These are phyloP conservation scores for Boletus subparvulus DNA, from an alignment of 768 basidiomycete species.

Conservation along the genomic window DNA sequence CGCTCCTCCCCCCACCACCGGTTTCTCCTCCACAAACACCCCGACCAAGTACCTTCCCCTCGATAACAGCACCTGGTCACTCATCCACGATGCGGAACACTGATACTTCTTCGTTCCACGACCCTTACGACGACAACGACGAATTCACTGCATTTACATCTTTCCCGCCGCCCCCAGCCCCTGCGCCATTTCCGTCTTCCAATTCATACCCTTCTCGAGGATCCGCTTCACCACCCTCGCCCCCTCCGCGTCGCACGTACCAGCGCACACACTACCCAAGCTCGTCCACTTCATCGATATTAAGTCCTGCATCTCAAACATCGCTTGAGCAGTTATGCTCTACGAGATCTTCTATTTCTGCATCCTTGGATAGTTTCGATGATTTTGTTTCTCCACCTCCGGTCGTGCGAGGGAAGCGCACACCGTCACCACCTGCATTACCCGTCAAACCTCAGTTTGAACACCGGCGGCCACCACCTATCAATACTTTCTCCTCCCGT, in stretches of 20 bases:
- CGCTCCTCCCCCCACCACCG: conserved; percentile 33
- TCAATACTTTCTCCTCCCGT: conserved; percentile 16
- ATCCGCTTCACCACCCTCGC: conserved; percentile 28
- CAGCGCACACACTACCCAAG: conserved; percentile 22
- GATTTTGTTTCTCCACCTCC: conserved; percentile 42
- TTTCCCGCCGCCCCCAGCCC: conserved; percentile 23
- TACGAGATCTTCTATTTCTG: conserved; percentile 23
- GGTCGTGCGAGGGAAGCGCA: conserved; percentile 26
- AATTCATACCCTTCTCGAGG: conserved; percentile 11
- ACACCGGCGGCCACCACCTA: conserved; percentile 1
- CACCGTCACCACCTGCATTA: conserved; percentile 48
- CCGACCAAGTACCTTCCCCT: conserved; percentile 14
- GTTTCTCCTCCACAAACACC: conserved; percentile 34
- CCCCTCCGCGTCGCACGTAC: conserved; percentile 29
- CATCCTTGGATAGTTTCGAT: conserved; percentile 46
- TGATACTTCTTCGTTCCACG: conserved; percentile 9
- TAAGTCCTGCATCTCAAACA: conserved; percentile 24
- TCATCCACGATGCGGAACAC: conserved; percentile 6
- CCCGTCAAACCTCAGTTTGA: conserved; percentile 34
- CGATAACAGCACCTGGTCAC: conserved; percentile 8
- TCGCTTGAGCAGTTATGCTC: conserved; percentile 21
- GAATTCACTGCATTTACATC: conserved; percentile 55
- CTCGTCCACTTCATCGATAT: conserved; percentile 27
- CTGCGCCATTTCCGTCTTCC: conserved; percentile 5
- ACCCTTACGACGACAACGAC: conserved; percentile 36